Evolutionary conservation across 306 rosid species (phyloP).

Genomic region (Fagus crenata): DNA sequence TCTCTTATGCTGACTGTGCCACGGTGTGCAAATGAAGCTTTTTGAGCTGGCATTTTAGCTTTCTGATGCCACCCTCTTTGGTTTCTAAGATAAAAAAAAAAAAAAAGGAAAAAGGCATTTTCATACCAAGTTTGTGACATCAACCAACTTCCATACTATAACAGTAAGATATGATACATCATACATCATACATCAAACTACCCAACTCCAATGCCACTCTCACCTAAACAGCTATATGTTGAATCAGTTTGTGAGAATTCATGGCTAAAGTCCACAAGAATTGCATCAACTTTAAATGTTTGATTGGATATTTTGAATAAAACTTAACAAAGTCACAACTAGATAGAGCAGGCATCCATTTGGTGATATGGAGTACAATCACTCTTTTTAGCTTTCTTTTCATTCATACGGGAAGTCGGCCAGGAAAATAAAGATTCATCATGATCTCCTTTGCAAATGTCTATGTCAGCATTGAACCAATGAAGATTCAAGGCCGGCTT

Average conservation of each 20-base stretch:
- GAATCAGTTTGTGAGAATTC: no score
- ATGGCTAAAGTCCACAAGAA: no score
- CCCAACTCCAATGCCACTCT: no score
- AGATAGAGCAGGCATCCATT: not conserved
- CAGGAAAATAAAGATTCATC: no score
- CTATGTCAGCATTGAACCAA: conserved; percentile 8
- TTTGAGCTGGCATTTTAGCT: conserved; percentile 8
- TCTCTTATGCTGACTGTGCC: not conserved
- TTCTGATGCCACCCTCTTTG: conserved; percentile 2
- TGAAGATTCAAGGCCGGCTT: no score
- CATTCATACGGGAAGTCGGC: no score
- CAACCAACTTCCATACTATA: not conserved
- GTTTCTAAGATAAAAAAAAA: not conserved
- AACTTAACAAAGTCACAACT: not conserved
- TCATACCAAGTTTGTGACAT: not conserved
- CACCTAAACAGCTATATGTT: no score
- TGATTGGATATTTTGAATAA: no score
- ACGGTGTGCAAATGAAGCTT: not conserved
- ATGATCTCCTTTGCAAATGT: no score
- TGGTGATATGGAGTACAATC: not conserved
- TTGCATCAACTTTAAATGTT: no score
- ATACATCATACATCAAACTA: no score
- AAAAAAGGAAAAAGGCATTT: not conserved
- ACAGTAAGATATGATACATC: no score
- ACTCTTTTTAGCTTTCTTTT: not conserved